A percentile compares a stretch with the other conserved stretches of the same genome.
Evolutionary conservation across 2,329 filamentous ascomycete species (phyloP).

Genomic region (Penicillium sumatraense): DNA sequence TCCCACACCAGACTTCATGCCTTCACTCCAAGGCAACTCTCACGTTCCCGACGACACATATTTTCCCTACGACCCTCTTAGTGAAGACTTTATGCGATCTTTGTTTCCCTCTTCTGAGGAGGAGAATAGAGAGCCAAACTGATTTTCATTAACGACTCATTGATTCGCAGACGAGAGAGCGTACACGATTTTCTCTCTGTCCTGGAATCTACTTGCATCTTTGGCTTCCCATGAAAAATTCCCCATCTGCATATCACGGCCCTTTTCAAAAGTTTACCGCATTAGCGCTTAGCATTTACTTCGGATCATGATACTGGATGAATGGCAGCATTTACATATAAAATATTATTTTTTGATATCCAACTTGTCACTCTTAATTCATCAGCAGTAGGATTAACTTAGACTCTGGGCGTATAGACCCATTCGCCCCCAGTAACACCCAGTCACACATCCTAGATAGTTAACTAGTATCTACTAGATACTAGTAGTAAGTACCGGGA

Average conservation of each 20-base stretch:
- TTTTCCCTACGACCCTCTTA: slow-evolving; percentile 46
- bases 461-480: too few species aligned
- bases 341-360: neutral
- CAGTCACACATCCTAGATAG: too few species aligned
- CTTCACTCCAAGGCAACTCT: slow-evolving; percentile 9
- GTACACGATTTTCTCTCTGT: slow-evolving; percentile 2
- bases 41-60: slow-evolving; percentile 32
- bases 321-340: slow-evolving; percentile 2
- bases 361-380: too few species aligned
- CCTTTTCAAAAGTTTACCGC: neutral
- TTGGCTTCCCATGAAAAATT: neutral
- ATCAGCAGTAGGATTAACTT: too few species aligned
- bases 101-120: slow-evolving; percentile 40
- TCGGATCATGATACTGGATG: neutral
- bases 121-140: slow-evolving; percentile 26
- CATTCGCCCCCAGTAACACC: too few species aligned
- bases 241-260: slow-evolving; percentile 1
- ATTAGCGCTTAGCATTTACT: slow-evolving; percentile 1
- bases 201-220: neutral
- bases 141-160: neutral
- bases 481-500: too few species aligned
- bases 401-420: too few species aligned
- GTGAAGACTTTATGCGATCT: slow-evolving; percentile 43
- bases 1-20: slow-evolving; percentile 20
- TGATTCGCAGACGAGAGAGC: neutral